These are phyloP conservation scores for Casuarina cunninghamiana DNA, from an alignment of 306 rosid genomes.

Conservation along the genomic window DNA sequence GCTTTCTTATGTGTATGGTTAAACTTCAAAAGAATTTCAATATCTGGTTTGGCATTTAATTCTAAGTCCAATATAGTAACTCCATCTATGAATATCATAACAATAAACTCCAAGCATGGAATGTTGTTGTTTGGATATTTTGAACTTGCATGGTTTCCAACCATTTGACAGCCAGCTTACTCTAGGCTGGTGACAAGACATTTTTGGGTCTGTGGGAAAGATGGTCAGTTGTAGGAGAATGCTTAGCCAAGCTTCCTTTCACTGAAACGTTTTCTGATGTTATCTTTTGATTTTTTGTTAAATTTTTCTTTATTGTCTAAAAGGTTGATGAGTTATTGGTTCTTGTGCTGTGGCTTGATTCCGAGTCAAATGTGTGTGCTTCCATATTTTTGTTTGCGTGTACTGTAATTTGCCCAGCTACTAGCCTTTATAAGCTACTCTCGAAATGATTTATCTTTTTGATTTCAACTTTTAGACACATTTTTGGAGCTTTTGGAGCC, in stretches of 20 bases:
- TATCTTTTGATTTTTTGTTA: not conserved
- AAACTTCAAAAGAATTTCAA: slow-evolving; percentile 7
- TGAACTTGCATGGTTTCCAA: not conserved
- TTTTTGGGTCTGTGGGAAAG: not conserved
- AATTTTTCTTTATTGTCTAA: too few relatives aligned
- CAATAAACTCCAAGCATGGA: not conserved
- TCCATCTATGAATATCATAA: not conserved
- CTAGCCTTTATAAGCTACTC: slow-evolving; percentile 1
- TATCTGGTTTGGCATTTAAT: not conserved
- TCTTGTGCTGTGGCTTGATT: too few relatives aligned
- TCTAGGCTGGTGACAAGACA: not conserved
- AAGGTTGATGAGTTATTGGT: too few relatives aligned
- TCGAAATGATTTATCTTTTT: slow-evolving; percentile 12
- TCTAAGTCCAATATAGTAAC: not conserved
- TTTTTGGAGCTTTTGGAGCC: slow-evolving; percentile 99
- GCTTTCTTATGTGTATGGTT: slow-evolving; percentile 22
- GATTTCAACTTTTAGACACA: slow-evolving; percentile 52
- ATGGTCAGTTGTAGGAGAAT: not conserved
- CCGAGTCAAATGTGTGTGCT: not conserved
- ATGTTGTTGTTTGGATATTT: not conserved
- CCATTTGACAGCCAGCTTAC: not conserved
- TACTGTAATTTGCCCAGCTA: not conserved
- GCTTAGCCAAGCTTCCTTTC: not conserved
- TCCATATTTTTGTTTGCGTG: not conserved
- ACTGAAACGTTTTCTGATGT: not conserved